A percentile compares a stretch with the other conserved stretches of the same genome.
These are phyloP conservation scores for Bathelium albidoporum DNA, from an alignment of 495 filamentous ascomycete species.

Conservation along the genomic window DNA sequence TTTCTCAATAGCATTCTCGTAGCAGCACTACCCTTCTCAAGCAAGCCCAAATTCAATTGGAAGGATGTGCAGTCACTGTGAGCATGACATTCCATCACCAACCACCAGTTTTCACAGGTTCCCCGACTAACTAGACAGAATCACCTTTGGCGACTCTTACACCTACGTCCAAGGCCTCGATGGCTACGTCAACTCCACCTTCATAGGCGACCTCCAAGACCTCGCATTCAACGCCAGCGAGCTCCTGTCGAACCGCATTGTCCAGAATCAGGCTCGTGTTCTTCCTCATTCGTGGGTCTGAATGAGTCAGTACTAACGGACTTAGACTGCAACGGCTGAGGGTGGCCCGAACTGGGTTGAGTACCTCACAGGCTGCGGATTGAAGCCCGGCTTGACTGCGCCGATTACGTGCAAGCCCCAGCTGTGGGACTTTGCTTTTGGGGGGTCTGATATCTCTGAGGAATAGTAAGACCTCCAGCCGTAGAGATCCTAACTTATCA, in stretches of 20 bases:
- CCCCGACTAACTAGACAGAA: background rate
- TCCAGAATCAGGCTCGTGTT: constrained; percentile 34
- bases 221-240: constrained; percentile 31
- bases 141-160: constrained; percentile 49
- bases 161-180: constrained; percentile 43
- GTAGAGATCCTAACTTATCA: too few species aligned
- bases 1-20: background rate
- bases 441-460: constrained; percentile 40
- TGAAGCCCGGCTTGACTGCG: constrained; percentile 27
- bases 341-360: constrained; percentile 44
- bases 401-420: constrained; percentile 35
- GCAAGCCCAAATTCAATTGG: constrained; percentile 7
- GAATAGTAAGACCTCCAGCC: constrained; percentile 16
- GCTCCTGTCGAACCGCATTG: constrained; percentile 38
- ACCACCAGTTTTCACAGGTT: background rate
- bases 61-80: background rate
- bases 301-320: background rate
- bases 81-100: background rate
- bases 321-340: constrained; percentile 35
- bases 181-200: constrained; percentile 39
- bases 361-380: constrained; percentile 39
- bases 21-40: background rate
- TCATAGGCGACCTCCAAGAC: constrained; percentile 38
- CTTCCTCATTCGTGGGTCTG: background rate
- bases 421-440: constrained; percentile 49